phyloP scores from a whole-genome alignment of 2,329 filamentous ascomycete species.

The Ophiostoma populinum region DNA sequence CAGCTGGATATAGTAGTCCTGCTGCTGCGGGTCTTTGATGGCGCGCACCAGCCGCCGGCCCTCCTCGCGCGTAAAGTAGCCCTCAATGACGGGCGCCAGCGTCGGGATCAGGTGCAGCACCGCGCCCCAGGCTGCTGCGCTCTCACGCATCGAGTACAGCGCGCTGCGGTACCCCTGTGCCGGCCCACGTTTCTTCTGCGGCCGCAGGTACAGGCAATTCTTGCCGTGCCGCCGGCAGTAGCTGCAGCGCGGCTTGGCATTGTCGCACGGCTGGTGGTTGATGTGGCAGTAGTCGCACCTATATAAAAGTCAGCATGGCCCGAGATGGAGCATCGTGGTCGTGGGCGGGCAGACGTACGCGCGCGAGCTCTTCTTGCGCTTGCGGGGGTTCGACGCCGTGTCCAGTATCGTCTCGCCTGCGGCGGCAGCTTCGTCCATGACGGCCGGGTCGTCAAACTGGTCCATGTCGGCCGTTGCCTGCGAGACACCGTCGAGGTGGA shows the following conservation, averaged over 20 bases:
- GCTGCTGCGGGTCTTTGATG: conserved; percentile 20
- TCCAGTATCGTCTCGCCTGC: conserved; percentile 10
- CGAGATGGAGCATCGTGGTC: neutral
- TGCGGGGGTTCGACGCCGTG: conserved; percentile 17
- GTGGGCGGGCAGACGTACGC: too few species aligned
- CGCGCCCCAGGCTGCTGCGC: conserved; percentile 22
- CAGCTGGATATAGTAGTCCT: conserved; percentile 19
- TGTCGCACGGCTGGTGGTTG: conserved; percentile 31
- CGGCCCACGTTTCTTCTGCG: conserved; percentile 21
- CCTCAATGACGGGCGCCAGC: conserved; percentile 20
- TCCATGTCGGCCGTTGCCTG: conserved; percentile 8
- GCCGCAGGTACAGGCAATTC: conserved; percentile 21
- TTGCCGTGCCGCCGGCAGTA: conserved; percentile 25
- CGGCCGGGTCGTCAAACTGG: conserved; percentile 4
- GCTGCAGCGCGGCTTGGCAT: conserved; percentile 26
- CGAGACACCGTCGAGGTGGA: neutral
- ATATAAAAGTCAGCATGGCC: neutral
- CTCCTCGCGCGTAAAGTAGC: conserved; percentile 17
- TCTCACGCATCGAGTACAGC: conserved; percentile 22
- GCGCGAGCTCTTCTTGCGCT: conserved; percentile 20
- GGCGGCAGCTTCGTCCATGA: conserved; percentile 9
- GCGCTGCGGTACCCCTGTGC: conserved; percentile 22
- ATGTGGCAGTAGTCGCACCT: conserved; percentile 30
- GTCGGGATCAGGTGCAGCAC: conserved; percentile 20
- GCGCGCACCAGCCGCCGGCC: conserved; percentile 17